Evolutionary conservation across 192 early-diverging fungal genomes (phyloP), one percentile per base, ranked within the genome.

Genomic region (Entomortierella lignicola): DNA sequence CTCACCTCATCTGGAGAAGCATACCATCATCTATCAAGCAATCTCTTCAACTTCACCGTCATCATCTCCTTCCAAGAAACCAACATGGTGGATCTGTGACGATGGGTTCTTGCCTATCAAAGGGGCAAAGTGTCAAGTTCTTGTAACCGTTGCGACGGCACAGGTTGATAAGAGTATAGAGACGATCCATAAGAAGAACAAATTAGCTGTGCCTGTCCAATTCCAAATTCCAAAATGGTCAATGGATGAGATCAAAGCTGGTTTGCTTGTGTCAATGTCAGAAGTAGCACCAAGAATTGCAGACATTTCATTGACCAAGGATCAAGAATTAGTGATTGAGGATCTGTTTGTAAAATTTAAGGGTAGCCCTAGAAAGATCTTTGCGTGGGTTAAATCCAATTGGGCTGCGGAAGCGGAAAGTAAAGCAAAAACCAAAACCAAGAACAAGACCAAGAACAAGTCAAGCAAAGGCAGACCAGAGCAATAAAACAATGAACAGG

Each of bases 221-320:
- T 77, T 77, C 61, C 66, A 77, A 25, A 69, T 77, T 60, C 66
- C 74, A 3, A 63, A 57, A 42, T 77, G 74, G 74, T 64, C 74
- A 11, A 2, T 69, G 21, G 60, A 69, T 15, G 73, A 77, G 23
- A 64, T 69, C 55, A 69, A 63, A 23, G 65, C 60, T 13, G 73
- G 73, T 1, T 26, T 69, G 18, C 42, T 77, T 42, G 73, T 67
- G 2, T 50, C 73, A 2, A 12, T 52, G 23, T 51, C 66, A 5
- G 39, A 34, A 4, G 26, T 44, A 18, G 55, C 23, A 18, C 17
- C 47, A 8, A 20, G 13, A 2, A 55, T 55, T 8, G 48, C 63
- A 42, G 41, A 55, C 1, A 23, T 15, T 1, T 39, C 29, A 0
- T 5, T 69, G 2, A 54, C 54, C 11, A 50, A 30, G 31, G 66